These are phyloP conservation scores for Nicotiana paniculata DNA, from an alignment of 257 asterid species.

Conservation along the genomic window DNA sequence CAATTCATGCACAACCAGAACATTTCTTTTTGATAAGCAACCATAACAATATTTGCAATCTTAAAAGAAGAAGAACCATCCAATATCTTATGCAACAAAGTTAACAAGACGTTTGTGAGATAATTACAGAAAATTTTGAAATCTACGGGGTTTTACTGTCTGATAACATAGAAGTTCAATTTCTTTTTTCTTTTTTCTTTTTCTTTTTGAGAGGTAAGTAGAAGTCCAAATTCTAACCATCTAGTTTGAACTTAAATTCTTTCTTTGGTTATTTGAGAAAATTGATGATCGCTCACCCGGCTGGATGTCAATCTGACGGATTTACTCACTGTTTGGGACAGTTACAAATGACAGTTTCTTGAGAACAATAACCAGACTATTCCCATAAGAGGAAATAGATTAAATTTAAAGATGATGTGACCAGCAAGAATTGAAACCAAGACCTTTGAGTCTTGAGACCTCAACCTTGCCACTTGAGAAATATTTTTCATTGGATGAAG, in stretches of 20 bases:
- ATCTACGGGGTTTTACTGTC: background rate
- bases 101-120: background rate
- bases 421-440: background rate
- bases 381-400: background rate
- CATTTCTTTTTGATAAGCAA: background rate
- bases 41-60: background rate
- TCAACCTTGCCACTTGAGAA: background rate
- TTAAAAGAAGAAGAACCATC: background rate
- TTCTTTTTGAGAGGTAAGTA: background rate
- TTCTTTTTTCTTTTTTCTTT: background rate
- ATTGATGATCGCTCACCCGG: too few species aligned
- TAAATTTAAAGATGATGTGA: background rate
- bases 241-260: background rate
- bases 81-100: background rate
- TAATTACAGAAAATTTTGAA: background rate
- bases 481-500: background rate
- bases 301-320: too few species aligned
- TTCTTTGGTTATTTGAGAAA: background rate
- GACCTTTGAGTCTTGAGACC: background rate
- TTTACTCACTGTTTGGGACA: background rate
- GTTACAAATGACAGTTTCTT: background rate
- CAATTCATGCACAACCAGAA: background rate
- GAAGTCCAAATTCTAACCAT: background rate
- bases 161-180: background rate
- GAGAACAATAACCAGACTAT: background rate